These are phyloP conservation scores for Vicia faba DNA, from an alignment of 306 rosid genomes.

Conservation along the genomic window DNA sequence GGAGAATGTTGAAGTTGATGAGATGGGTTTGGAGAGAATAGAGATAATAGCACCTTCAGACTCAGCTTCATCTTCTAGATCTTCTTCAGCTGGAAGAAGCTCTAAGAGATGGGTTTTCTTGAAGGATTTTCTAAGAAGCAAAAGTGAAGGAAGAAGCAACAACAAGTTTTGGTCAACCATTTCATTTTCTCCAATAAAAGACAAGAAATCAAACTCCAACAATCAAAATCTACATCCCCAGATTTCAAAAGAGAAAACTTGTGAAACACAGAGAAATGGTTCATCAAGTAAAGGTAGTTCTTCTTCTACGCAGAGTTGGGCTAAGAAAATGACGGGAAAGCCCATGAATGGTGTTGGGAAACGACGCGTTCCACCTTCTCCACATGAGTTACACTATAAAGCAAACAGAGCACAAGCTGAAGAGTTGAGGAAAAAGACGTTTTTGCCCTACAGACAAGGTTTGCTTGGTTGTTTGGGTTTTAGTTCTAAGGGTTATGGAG, in stretches of 20 bases:
- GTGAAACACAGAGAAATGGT: slow-evolving; percentile 11
- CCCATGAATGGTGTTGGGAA: slow-evolving; percentile 82
- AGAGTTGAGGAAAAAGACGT: slow-evolving; percentile 92
- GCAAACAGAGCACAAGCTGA: slow-evolving; percentile 88
- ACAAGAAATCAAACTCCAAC: slow-evolving; percentile 51
- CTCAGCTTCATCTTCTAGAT: slow-evolving; percentile 83
- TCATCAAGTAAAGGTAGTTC: slow-evolving; percentile 6
- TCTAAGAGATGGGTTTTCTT: slow-evolving; percentile 87
- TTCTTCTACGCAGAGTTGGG: slow-evolving; percentile 22
- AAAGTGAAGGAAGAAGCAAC: slow-evolving; percentile 92
- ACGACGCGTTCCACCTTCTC: slow-evolving; percentile 72
- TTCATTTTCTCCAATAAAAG: slow-evolving; percentile 69
- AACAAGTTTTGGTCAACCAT: slow-evolving; percentile 90
- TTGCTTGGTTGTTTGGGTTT: slow-evolving; percentile 93
- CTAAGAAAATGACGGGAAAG: slow-evolving; percentile 58
- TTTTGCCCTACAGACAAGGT: slow-evolving; percentile 89
- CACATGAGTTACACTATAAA: slow-evolving; percentile 93
- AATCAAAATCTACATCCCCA: slow-evolving; percentile 23
- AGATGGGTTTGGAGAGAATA: slow-evolving; percentile 49
- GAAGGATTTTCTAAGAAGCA: slow-evolving; percentile 91
- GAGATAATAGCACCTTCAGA: slow-evolving; percentile 53
- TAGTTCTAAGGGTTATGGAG: slow-evolving; percentile 95
- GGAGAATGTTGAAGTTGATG: slow-evolving; percentile 47
- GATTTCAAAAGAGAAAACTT: slow-evolving; percentile 38
- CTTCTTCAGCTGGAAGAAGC: slow-evolving; percentile 91